Evolutionary conservation across 345 rosid genomes (phyloP).

Genomic region (Aegle marmelos): DNA sequence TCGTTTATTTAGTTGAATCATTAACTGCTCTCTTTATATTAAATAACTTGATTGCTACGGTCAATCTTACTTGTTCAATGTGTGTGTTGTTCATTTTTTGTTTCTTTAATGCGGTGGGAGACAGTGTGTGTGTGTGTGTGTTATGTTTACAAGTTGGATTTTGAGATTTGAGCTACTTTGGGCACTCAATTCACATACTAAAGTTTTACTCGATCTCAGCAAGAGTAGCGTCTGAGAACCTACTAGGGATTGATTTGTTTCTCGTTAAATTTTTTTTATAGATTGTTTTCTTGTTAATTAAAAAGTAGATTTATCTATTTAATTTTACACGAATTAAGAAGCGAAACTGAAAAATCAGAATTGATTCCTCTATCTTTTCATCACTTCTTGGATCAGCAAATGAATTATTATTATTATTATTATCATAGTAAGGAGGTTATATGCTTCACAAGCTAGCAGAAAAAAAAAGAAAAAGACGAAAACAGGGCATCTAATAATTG

Average conservation of each 20-base stretch:
- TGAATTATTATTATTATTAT: not conserved
- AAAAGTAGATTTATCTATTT: not conserved
- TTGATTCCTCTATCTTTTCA: not conserved
- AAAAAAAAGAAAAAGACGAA: not conserved
- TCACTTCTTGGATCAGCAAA: conserved; percentile 1
- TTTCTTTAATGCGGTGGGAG: no score
- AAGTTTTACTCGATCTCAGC: no score
- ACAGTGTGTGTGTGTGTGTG: no score
- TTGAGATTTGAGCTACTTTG: no score
- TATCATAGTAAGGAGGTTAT: no score
- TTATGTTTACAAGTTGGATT: no score
- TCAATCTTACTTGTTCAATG: not conserved
- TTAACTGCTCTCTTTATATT: not conserved
- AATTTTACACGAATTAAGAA: not conserved
- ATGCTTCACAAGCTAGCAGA: not conserved
- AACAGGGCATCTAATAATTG: conserved; percentile 5
- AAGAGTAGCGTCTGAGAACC: no score
- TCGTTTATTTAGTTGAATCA: not conserved
- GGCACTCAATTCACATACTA: no score
- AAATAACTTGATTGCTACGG: not conserved
- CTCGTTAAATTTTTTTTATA: no score
- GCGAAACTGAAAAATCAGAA: not conserved
- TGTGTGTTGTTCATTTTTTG: no score
- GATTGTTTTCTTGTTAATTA: no score
- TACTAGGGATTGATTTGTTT: no score